phyloP scores from a whole-genome alignment of 805 yeast genomes.

The Wickerhamomyces rabaulensis region DNA sequence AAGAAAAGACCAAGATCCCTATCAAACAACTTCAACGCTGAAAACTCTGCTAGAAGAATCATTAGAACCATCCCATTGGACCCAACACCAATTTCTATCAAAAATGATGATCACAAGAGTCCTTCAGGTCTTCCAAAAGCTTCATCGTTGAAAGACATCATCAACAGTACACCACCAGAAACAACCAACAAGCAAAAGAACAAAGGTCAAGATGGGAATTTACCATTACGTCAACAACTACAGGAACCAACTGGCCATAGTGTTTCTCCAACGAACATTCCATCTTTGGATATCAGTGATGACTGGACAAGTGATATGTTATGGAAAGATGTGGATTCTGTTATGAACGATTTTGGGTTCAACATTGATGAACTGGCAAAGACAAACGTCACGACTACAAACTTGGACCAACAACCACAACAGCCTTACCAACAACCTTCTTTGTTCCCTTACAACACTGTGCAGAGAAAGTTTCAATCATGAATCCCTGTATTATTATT shows the following conservation, averaged over 20 bases:
- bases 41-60: constrained; percentile 65
- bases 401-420: not conserved
- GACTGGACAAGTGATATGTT: constrained; percentile 39
- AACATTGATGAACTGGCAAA: constrained; percentile 39
- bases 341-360: constrained; percentile 91
- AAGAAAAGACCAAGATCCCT: constrained; percentile 39
- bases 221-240: not conserved
- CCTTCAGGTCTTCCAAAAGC: constrained; percentile 6
- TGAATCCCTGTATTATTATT: not conserved
- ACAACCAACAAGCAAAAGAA: not conserved
- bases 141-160: constrained; percentile 13
- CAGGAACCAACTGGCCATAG: not conserved
- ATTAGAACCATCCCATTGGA: constrained; percentile 78
- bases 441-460: not conserved
- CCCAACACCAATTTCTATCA: constrained; percentile 61
- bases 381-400: not conserved
- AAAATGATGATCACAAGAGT: constrained; percentile 11
- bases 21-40: constrained; percentile 57
- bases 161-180: constrained; percentile 19
- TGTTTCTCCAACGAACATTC: constrained; percentile 20
- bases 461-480: not conserved
- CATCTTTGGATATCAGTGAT: constrained; percentile 31
- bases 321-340: constrained; percentile 78
- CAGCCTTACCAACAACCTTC: not conserved
- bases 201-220: not conserved